Percentiles rank a stretch among this genome's conserved stretches.
phyloP scores from a whole-genome alignment of 495 filamentous ascomycete species.

The Penicillium daleae region DNA sequence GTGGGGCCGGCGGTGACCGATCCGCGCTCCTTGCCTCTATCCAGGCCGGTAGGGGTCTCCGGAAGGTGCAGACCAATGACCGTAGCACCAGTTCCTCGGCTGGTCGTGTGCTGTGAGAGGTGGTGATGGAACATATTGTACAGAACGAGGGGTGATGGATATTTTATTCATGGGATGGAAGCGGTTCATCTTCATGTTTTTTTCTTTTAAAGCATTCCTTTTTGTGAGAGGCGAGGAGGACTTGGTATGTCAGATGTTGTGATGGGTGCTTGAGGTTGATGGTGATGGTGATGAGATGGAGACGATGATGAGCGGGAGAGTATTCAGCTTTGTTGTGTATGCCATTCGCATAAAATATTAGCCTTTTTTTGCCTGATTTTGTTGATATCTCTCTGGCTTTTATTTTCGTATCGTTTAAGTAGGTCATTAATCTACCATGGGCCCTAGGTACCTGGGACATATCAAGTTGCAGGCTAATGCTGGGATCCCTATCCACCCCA shows the following conservation, averaged over 20 bases:
- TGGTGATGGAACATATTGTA: constrained; percentile 26
- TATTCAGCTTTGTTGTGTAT: constrained; percentile 6
- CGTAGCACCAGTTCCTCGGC: constrained; percentile 70
- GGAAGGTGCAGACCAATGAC: constrained; percentile 85
- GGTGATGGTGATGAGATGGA: constrained; percentile 4
- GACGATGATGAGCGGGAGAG: background rate
- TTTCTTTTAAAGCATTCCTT: background rate
- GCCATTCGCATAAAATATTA: constrained; percentile 7
- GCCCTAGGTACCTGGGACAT: too few relatives aligned
- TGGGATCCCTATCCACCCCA: background rate
- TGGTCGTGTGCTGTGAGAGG: constrained; percentile 65
- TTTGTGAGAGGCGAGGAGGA: background rate
- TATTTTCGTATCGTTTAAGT: background rate
- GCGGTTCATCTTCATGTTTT: background rate
- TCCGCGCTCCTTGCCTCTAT: constrained; percentile 79
- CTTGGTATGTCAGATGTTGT: background rate
- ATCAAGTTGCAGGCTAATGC: too few relatives aligned
- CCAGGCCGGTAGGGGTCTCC: constrained; percentile 73
- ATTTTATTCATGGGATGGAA: constrained; percentile 4
- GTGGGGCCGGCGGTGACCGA: constrained; percentile 50
- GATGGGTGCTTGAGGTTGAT: constrained; percentile 1
- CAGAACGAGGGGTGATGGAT: constrained; percentile 16
- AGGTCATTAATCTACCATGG: too few relatives aligned
- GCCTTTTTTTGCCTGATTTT: background rate
- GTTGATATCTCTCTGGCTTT: background rate